Base-by-base conservation (phyloP, 2,329 filamentous ascomycete genomes). In the Blastomyces percursus region DNA sequence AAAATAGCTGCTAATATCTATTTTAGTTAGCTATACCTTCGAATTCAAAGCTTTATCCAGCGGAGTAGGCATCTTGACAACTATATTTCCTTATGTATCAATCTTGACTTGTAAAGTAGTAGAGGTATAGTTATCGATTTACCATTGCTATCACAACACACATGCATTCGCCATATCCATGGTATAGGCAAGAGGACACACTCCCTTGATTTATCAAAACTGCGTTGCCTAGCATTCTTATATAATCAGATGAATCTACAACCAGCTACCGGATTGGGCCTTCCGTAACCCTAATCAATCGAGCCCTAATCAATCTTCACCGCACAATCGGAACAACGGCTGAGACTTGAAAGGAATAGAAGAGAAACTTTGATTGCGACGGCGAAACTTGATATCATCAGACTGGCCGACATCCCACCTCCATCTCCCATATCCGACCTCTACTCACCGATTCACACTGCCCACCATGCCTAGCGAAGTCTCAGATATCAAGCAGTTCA, bases 401-500 rank as follows among this genome's bases (percentile, higher is more conserved):
- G 57, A 46, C 57, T 12, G 42, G 32, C 40, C 21, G 12, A 32
- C 38, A n/a, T 12, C 6, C 16, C 35, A 24, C 8, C 56, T 32
- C 56, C 42, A 48, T 19, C 40, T 30, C 40, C 40, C 42, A 32
- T 48, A 19, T 38, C 27, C 19, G 24, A 24, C 32, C 32, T 46
- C 52, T 38, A 40, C 24, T 50, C 55, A 14, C 55, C 61, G 14
- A 44, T 38, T 27, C 59, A n/a, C 32, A 19, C 78, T 82, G 81
- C 82, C 81, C 90, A 96, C 83, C 81, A 99, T 99, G 94, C 93
- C 94, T 87, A 85, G 86, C 77, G 91, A 97, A 90, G 89, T 96
- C 80, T 90, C 87, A 78, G 94, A 97, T 80, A 97, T 97, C 86
- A 97, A 99, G 79, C 79, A 96, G 86, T 99, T 99, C 90, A 96